Base-by-base conservation (phyloP, 2,329 filamentous ascomycete species). In the Diaporthe nobilis region DNA sequence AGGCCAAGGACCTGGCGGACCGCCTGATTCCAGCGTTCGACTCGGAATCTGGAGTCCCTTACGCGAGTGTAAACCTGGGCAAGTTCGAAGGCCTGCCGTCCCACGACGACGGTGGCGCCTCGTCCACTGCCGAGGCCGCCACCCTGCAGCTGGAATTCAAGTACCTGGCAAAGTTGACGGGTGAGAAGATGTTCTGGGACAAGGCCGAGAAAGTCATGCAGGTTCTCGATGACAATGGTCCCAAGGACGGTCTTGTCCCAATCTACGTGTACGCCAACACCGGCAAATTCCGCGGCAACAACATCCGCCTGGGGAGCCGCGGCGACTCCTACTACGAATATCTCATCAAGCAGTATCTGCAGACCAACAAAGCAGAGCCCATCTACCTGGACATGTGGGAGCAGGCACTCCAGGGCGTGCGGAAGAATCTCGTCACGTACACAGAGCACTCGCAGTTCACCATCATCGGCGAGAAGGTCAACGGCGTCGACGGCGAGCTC, bases 321-420 rank as follows among this genome's bases (percentile, higher is more conserved):
- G 97, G 97, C 61, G 97, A 99, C 86, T 98, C 96, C 65, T 99
- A 98, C 86, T 99, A 99, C 85, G 95, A 99, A 85, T 99, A 99
- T 83, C 91, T 99, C 70, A 97, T 98, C 87, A 99, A 99, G 86
- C 97, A 99, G 84, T 98, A 98, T 82, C 89, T 98, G 28, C 97
- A 99, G 84, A 99, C 97, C 17, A 94, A 94, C 74, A 92, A 94
- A 82, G 89, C 96, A 81, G 96, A 99, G 83, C 88, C 92, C 0
- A 86, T 98, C 22, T 99, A 99, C 84, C 88, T 93, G 78, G 94
- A 97, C 20, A 94, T 99, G 92, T 99, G 97, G 96, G 90, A 96
- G 53, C 94, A 99, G 82, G 90, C 95, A 20, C 87, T 99, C 61
- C 88, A 87, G 22, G 97, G 96, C 68, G 92, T 98, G 74, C 95